A percentile compares a stretch with the other conserved stretches of the same genome.
These are phyloP conservation scores for Albizia julibrissin DNA, from an alignment of 306 rosid genomes.

Conservation along the genomic window DNA sequence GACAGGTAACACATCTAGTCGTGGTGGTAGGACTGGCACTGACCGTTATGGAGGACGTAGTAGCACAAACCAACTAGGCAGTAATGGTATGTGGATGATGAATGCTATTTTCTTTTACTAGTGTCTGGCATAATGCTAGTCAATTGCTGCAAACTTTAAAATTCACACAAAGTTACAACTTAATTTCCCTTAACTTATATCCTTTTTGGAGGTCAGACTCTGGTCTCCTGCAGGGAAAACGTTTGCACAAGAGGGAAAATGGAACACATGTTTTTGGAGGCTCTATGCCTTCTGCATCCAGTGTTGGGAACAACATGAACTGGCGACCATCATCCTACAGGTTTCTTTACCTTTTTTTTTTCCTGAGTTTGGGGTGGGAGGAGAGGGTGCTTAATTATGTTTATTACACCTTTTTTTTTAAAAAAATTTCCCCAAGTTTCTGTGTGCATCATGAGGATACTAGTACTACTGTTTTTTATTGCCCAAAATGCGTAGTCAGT, in stretches of 20 bases:
- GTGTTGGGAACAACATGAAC: conserved; percentile 46
- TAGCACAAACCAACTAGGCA: conserved; percentile 51
- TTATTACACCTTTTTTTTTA: background rate
- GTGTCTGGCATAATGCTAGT: background rate
- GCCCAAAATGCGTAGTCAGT: background rate
- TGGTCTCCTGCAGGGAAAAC: conserved; percentile 59
- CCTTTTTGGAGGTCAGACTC: conserved; percentile 46
- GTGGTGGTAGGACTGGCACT: conserved; percentile 53
- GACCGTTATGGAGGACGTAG: conserved; percentile 79
- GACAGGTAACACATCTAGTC: conserved; percentile 47
- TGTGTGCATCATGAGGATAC: background rate
- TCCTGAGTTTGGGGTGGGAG: background rate
- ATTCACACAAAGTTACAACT: background rate
- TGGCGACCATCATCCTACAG: conserved; percentile 55
- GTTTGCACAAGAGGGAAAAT: conserved; percentile 70
- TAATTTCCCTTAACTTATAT: background rate
- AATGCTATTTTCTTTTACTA: background rate
- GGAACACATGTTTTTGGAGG: conserved; percentile 61
- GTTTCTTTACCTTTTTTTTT: conserved; percentile 34
- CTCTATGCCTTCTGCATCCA: conserved; percentile 43
- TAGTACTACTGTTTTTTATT: background rate
- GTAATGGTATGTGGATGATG: conserved; percentile 56
- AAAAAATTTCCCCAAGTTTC: background rate
- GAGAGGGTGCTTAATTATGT: background rate
- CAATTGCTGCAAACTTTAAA: conserved; percentile 11